Evolutionary conservation across 345 rosid species (phyloP), one percentile per base, ranked within the genome.

Genomic region (Murraya paniculata): DNA sequence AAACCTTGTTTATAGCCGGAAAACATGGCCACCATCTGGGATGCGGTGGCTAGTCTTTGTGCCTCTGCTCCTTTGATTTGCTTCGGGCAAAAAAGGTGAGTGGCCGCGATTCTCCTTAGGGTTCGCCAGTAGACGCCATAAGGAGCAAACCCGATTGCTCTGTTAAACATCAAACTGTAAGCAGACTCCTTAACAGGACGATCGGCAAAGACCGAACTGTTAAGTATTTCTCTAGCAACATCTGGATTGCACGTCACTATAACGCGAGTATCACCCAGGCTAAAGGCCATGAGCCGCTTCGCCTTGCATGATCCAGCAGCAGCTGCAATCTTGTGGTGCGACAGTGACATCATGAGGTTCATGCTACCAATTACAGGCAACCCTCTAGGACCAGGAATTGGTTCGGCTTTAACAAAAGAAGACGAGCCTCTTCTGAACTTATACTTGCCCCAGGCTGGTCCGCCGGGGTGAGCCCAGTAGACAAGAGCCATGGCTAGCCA

Each of bases 131-230:
- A 91, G 64, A 85, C 86, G 35, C 93, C 93, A 6, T 92, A 88
- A 73, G 93, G 89, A 22, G 97, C 97, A 67, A 92, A 92, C 50
- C 97, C 97, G 25, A 92, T 92, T 3, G 97, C 92, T 80, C 97
- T 69, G 35, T 87, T 84, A 82, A 92, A 92, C 97, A 92, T 91
- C 41, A 92, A 78, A 70, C 89, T 86, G 13, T 88, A 88, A 36
- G 95, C 95, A 30, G 94, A 89, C 76, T 92, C 92, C 24, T 92
- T 92, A 14, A 89, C 90, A 1, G 97, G 97, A 0, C 97, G 93
- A 82, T 91, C 97, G 38, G 90, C 84, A 7, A 91, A 92, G 5
- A 88, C 93, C 5, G 91, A 84, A 28, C 90, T 88, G 77, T 85
- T 91, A 8, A 92, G 79, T 65, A 92, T 88, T 79, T 91, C 97